Percentiles rank a stretch among this genome's conserved stretches.
phyloP scores from a whole-genome alignment of 108 stramenopile species.

The Nannochloropsis granulata region DNA sequence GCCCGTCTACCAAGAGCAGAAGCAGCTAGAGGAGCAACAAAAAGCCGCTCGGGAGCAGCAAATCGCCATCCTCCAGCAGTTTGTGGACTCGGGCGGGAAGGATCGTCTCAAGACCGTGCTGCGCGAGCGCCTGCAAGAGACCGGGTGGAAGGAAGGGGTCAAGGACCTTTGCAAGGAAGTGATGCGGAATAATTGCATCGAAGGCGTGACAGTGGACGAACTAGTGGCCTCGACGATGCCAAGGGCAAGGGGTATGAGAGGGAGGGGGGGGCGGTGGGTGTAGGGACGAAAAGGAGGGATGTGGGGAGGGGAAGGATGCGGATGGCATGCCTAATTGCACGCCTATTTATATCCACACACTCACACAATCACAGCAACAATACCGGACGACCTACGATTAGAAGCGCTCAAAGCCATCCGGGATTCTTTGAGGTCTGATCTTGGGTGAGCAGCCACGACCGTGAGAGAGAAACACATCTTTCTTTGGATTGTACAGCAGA shows the following conservation, averaged over 20 bases:
- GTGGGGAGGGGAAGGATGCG: too few species aligned
- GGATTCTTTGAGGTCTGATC: background rate
- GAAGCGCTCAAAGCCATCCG: background rate
- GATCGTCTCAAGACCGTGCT: background rate
- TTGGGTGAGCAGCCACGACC: background rate
- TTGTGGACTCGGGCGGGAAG: background rate
- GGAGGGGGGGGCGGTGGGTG: background rate
- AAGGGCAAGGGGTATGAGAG: background rate
- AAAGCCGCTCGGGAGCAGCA: background rate
- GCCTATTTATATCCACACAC: background rate
- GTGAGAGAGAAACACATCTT: too few species aligned
- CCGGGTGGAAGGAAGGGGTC: background rate
- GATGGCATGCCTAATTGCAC: background rate
- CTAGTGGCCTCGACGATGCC: background rate
- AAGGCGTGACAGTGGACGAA: background rate
- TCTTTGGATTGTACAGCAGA: too few species aligned
- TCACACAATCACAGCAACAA: background rate
- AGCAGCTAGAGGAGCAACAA: background rate
- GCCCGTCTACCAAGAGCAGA: background rate
- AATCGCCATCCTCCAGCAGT: background rate
- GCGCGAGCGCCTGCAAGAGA: background rate
- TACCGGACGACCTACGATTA: background rate
- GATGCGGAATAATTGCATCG: background rate
- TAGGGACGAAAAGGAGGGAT: too few species aligned
- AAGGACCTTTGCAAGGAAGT: background rate